A percentile compares a stretch with the other conserved stretches of the same genome.
These are phyloP conservation scores for Murraya koenigii DNA, from an alignment of 345 rosid genomes.

Conservation along the genomic window DNA sequence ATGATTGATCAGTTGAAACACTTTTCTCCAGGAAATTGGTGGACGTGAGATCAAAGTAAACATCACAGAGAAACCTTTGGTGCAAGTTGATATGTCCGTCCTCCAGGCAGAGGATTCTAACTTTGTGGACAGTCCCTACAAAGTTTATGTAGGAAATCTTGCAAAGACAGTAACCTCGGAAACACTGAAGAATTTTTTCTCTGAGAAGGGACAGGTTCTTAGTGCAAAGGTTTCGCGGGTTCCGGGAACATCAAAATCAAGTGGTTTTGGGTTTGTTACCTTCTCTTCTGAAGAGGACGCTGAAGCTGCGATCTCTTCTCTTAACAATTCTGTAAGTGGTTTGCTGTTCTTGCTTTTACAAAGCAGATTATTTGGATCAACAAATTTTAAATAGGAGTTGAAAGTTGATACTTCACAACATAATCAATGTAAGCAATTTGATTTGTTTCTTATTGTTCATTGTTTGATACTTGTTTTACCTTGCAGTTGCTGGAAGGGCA, in stretches of 20 bases:
- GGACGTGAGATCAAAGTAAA: conserved; percentile 86
- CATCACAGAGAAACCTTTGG: conserved; percentile 73
- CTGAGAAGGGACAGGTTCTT: conserved; percentile 71
- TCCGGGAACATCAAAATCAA: conserved; percentile 85
- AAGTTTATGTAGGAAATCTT: conserved; percentile 88
- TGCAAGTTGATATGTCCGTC: conserved; percentile 39
- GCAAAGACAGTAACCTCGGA: conserved; percentile 75
- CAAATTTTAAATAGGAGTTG: neutral
- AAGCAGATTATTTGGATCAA: neutral
- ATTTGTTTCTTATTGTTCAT: neutral
- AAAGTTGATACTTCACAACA: neutral
- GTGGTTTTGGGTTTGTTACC: conserved; percentile 79
- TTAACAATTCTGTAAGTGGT: conserved; percentile 71
- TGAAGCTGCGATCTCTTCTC: conserved; percentile 66
- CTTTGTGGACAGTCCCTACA: conserved; percentile 63
- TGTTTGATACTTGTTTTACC: neutral
- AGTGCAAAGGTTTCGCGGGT: conserved; percentile 80
- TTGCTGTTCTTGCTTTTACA: conserved; percentile 1
- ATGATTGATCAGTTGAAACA: neutral
- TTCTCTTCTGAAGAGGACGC: conserved; percentile 81
- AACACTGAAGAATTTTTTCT: conserved; percentile 55
- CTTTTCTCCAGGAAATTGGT: conserved; percentile 53
- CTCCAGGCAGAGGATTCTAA: conserved; percentile 70
- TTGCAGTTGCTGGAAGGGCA: conserved; percentile 84
- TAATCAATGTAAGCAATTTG: neutral